These are phyloP conservation scores for Cyberlindnera samutprakarnensis DNA, from an alignment of 805 yeast species.

Conservation along the genomic window DNA sequence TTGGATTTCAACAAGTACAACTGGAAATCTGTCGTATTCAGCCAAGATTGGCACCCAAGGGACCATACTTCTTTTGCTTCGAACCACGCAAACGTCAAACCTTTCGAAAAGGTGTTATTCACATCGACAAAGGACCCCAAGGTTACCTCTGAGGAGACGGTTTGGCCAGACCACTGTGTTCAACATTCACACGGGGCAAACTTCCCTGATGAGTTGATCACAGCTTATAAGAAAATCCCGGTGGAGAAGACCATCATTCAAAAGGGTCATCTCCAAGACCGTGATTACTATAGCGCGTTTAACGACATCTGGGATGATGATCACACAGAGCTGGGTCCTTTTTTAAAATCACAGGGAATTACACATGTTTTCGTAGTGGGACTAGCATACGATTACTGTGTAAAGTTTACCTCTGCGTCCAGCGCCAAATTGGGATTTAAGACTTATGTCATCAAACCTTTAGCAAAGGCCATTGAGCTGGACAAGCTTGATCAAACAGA, in stretches of 20 bases:
- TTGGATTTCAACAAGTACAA: slow-evolving; percentile 30
- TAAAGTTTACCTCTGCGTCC: slow-evolving; percentile 68
- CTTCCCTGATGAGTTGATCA: slow-evolving; percentile 44
- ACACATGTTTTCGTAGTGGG: slow-evolving; percentile 70
- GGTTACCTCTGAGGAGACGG: slow-evolving; percentile 31
- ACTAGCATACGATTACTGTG: slow-evolving; percentile 83
- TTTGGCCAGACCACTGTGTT: slow-evolving; percentile 94
- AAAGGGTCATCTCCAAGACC: slow-evolving; percentile 64
- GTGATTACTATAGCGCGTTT: slow-evolving; percentile 88
- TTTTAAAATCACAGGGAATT: slow-evolving; percentile 39
- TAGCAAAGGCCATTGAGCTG: slow-evolving; percentile 49
- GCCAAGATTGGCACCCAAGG: slow-evolving; percentile 85
- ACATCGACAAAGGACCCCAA: slow-evolving; percentile 37
- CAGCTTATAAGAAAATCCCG: slow-evolving; percentile 24
- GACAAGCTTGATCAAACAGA: slow-evolving; percentile 32
- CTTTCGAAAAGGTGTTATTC: slow-evolving; percentile 45
- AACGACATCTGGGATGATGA: slow-evolving; percentile 70
- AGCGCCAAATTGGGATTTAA: slow-evolving; percentile 53
- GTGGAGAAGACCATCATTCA: slow-evolving; percentile 40
- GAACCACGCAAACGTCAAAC: slow-evolving; percentile 40
- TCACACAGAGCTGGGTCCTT: slow-evolving; percentile 53
- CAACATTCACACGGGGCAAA: slow-evolving; percentile 62
- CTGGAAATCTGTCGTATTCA: slow-evolving; percentile 63
- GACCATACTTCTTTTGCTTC: slow-evolving; percentile 80
- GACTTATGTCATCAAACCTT: slow-evolving; percentile 52